These are phyloP conservation scores for Xylaria sp. DNA, from an alignment of 2,329 filamentous ascomycete species.

Conservation along the genomic window DNA sequence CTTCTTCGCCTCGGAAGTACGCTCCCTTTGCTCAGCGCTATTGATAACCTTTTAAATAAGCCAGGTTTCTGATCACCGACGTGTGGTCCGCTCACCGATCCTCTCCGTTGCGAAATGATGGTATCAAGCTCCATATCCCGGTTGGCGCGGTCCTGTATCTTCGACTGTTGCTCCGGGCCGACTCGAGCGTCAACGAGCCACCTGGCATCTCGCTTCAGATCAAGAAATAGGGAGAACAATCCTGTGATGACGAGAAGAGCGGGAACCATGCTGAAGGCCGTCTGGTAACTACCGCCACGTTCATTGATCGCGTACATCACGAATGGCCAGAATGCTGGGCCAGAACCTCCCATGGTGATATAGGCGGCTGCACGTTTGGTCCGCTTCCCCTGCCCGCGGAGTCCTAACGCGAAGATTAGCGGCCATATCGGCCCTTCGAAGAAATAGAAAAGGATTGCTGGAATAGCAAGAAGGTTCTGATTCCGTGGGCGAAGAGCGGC, in stretches of 20 bases:
- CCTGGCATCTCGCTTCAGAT: conserved; percentile 49
- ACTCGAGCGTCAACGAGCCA: conserved; percentile 47
- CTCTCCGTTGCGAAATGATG: conserved; percentile 39
- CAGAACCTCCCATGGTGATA: conserved; percentile 75
- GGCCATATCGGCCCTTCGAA: conserved; percentile 85
- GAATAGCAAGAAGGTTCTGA: conserved; percentile 56
- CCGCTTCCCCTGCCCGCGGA: conserved; percentile 77
- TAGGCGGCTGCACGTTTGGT: conserved; percentile 79
- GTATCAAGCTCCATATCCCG: conserved; percentile 48
- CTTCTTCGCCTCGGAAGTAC: conserved; percentile 18
- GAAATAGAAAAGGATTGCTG: conserved; percentile 73
- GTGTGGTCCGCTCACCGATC: conserved; percentile 16
- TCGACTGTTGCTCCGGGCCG: conserved; percentile 37
- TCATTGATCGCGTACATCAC: conserved; percentile 70
- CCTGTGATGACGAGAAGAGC: conserved; percentile 50
- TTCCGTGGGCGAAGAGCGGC: conserved; percentile 49
- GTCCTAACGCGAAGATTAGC: conserved; percentile 76
- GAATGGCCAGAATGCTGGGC: conserved; percentile 75
- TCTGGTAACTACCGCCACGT: conserved; percentile 61
- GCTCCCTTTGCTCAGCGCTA: conserved; percentile 26
- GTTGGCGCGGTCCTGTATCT: conserved; percentile 42
- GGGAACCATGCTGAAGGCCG: conserved; percentile 66
- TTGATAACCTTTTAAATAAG: conserved; percentile 31
- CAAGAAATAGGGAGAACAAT: conserved; percentile 54
- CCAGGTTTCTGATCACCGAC: conserved; percentile 24